Evolutionary conservation across 2,329 filamentous ascomycete species (phyloP), one percentile per base, ranked within the genome.

Genomic region (Claviceps spartinae): DNA sequence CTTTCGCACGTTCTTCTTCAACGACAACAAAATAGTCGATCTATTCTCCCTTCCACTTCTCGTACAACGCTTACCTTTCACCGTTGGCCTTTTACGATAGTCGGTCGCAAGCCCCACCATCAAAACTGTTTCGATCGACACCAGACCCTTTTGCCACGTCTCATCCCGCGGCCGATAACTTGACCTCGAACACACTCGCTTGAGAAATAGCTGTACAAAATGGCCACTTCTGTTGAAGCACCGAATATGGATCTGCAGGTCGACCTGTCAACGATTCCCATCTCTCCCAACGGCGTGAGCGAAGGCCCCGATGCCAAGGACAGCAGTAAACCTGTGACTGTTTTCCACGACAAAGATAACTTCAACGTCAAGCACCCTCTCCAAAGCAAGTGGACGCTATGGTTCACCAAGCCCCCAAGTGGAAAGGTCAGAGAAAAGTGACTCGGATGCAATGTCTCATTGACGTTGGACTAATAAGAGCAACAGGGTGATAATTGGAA

Each of bases 311-410:
- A 73, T 52, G 68, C 71, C 57, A 74, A 75, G 52, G 69, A 68
- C 51, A 72, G 74, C 58, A 70, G 70, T 58, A 83, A 90, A 66
- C 75, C 86, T 49, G 78, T 95, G 63, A 98, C 93, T 47, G 91
- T 98, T 61, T 98, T 98, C 75, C 90, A 98, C 68, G 89, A 97
- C 73, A 86, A 93, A 62, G 86, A 96, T 60, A 96, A 98, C 78
- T 98, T 98, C 81, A 98, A 95, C 63, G 93, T 98, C 71, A 98
- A 97, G 79, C 93, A 98, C 70, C 91, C 90, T 59, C 79, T 98
- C 55, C 90, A 95, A 79, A 86, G 96, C 77, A 86, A 87, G 67
- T 98, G 93, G 93, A 97, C 93, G 54, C 77, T 98, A 52, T 98
- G 94, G 94, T 98, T 97, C 77, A 97, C 91, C 64, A 97, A 97